Conservation (phyloP, 306 rosid species). For the Inga laurina region DNA sequence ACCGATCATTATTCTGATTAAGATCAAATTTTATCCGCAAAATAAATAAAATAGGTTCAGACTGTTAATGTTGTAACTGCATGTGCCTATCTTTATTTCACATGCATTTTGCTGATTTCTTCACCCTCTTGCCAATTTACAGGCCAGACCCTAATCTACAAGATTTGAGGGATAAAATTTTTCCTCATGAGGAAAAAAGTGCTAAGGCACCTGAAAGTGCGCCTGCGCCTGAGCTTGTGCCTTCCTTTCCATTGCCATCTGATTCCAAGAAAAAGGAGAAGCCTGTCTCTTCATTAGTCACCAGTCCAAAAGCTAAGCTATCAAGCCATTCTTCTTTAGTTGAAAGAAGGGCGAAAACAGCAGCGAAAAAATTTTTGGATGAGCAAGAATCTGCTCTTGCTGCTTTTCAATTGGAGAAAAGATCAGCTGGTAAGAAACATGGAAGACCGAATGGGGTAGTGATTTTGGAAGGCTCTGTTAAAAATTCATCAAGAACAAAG, state of each 20-base stretch:
- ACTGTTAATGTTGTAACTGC: not conserved
- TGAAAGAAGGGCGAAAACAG: slow-evolving; percentile 35
- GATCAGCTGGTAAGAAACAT: slow-evolving; percentile 16
- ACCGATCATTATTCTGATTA: not conserved
- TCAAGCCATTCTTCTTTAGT: slow-evolving; percentile 17
- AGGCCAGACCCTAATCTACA: slow-evolving; percentile 51
- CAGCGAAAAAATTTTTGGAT: slow-evolving; percentile 14
- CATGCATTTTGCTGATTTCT: slow-evolving; percentile 2
- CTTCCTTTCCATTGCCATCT: slow-evolving; percentile 21
- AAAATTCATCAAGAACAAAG: slow-evolving; percentile 37
- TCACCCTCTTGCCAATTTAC: slow-evolving; percentile 24
- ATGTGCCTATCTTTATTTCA: slow-evolving; percentile 3
- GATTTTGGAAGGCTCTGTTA: slow-evolving; percentile 20
- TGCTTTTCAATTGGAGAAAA: slow-evolving; percentile 19
- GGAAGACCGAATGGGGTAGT: slow-evolving; percentile 9
- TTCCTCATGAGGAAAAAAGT: slow-evolving; percentile 28
- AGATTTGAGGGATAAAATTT: slow-evolving; percentile 43
- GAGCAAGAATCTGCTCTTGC: slow-evolving; percentile 25
- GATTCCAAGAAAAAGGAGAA: slow-evolving; percentile 39
- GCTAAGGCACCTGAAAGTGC: not conserved
- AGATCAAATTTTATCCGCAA: not conserved
- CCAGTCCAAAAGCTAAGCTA: not conserved
- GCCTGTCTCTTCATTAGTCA: slow-evolving; percentile 31
- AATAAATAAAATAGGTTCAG: not conserved
- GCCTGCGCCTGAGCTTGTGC: not conserved